Percentiles rank a stretch among this genome's conserved stretches.
phyloP scores from a whole-genome alignment of 345 rosid genomes.

The Streptanthus diversifolius region DNA sequence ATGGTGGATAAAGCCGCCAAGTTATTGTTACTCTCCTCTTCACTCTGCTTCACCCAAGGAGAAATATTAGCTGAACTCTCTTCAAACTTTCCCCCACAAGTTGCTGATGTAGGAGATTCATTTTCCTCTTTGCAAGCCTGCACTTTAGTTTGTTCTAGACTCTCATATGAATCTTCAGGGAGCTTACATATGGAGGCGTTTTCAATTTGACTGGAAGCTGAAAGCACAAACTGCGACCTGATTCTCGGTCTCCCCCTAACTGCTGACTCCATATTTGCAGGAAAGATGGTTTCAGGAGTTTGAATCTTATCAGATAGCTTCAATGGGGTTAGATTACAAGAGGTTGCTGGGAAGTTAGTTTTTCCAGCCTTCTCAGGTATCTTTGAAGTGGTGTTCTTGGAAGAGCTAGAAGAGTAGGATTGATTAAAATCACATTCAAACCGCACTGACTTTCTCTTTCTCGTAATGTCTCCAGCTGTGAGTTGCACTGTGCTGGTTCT shows the following conservation, averaged over 20 bases:
- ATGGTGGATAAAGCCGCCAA: constrained; percentile 17
- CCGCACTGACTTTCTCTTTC: constrained; percentile 52
- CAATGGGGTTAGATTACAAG: constrained; percentile 53
- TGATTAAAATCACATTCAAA: constrained; percentile 50
- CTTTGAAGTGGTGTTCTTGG: constrained; percentile 29
- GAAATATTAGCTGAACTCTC: constrained; percentile 43
- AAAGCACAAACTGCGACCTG: constrained; percentile 59
- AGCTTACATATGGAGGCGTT: constrained; percentile 41
- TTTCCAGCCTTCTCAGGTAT: constrained; percentile 30
- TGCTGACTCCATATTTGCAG: constrained; percentile 41
- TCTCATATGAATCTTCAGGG: constrained; percentile 28
- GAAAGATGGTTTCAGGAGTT: constrained; percentile 70
- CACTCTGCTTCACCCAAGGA: constrained; percentile 48
- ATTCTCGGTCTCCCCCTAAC: constrained; percentile 44
- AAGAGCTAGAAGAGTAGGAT: constrained; percentile 41
- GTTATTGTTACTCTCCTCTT: constrained; percentile 24
- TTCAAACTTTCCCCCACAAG: constrained; percentile 8
- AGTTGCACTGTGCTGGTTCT: constrained; percentile 16
- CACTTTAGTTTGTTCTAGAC: constrained; percentile 28
- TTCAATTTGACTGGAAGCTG: constrained; percentile 43
- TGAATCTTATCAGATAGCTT: constrained; percentile 77
- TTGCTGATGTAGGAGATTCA: constrained; percentile 31
- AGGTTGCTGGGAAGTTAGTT: constrained; percentile 32
- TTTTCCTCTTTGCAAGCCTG: constrained; percentile 40
- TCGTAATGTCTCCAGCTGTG: constrained; percentile 34